Evolutionary conservation across 1,284 basidiomycete genomes (phyloP).

Genomic region (Cystobasidium slooffiae): DNA sequence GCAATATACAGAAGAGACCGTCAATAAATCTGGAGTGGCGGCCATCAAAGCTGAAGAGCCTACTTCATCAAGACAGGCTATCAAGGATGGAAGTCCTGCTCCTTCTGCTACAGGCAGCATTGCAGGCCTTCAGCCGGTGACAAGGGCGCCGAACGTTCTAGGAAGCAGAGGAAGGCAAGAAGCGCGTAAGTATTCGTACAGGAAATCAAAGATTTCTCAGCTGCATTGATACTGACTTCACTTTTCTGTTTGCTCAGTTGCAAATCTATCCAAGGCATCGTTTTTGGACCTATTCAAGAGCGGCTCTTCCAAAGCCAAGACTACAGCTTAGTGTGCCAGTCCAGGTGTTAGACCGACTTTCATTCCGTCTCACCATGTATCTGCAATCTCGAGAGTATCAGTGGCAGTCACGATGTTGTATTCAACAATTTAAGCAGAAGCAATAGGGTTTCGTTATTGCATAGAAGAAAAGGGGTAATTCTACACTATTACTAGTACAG

Average conservation of each 20-base stretch:
- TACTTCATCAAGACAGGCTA: slow-evolving; percentile 47
- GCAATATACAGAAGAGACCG: slow-evolving; percentile 48
- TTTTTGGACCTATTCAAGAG: slow-evolving; percentile 54
- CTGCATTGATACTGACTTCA: neutral
- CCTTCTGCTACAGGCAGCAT: slow-evolving; percentile 15
- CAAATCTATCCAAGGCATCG: slow-evolving; percentile 55
- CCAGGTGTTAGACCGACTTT: slow-evolving; percentile 26
- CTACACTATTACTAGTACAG: too few species aligned
- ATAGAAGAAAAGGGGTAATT: too few species aligned
- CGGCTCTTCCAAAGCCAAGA: slow-evolving; percentile 10
- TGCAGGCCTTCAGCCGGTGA: slow-evolving; percentile 23
- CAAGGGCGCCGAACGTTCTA: slow-evolving; percentile 51
- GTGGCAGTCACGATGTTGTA: too few species aligned
- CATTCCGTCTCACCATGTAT: neutral
- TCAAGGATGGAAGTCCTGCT: slow-evolving; percentile 46
- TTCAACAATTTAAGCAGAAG: too few species aligned
- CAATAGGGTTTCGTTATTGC: too few species aligned
- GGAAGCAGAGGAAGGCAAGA: slow-evolving; percentile 54
- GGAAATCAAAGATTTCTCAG: neutral
- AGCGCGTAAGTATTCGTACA: slow-evolving; percentile 49
- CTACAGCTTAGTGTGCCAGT: neutral
- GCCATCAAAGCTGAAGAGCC: slow-evolving; percentile 47
- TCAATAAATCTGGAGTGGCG: slow-evolving; percentile 45
- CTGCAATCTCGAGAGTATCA: neutral
- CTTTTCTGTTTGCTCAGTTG: slow-evolving; percentile 47